Base-by-base conservation (phyloP, 2,329 filamentous ascomycete genomes). In the Diaporthe citriasiana region DNA sequence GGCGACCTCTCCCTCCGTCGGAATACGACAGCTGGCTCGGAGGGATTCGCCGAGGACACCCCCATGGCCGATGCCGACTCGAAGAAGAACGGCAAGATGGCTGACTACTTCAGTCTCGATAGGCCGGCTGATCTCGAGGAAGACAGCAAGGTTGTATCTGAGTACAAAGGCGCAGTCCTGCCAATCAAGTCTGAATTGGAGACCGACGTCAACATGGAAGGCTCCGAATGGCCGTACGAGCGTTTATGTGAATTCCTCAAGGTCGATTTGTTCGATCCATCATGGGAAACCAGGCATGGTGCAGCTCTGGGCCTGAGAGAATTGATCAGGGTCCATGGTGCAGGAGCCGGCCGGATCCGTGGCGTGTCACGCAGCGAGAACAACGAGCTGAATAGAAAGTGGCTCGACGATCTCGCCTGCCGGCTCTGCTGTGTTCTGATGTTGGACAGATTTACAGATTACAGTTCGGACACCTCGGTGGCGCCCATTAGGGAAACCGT, bases 381-480 rank as follows among this genome's bases (percentile, higher is more conserved):
- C 80, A 91, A 98, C 79, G 81, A 84, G 1, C 87, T 94, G 57
- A 99, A 98, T 79, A 90, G 93, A 75, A 89, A 88, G 80, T 99
- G 95, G 95, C 89, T 99, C 27, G 94, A 98, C 80, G 96, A 99
- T 80, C 88, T 99, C 69, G 95, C 95, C n/a, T 98, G 95, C 79
- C 93, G 97, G 35, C 89, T 99, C 65, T 96, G 95, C 82, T 98
- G 94, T 81, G 95, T 99, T 70, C 93, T 99, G 79, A 98, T 99
- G 92, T 91, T 99, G 22, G 97, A 99, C 84, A 92, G 95, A 70
- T 99, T 99, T 81, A 97, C 95, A 73, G 97, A 99, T 81, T 99
- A 98, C 84, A 97, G 97, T 74, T 98, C 95, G 7, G 97, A 99
- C 82, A 99, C 95, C 70, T 97, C 97, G 0, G 95, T 99, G 53